Evolutionary conservation across 148 eudicot species (phyloP).

Genomic region (Chenopodium suecicum): DNA sequence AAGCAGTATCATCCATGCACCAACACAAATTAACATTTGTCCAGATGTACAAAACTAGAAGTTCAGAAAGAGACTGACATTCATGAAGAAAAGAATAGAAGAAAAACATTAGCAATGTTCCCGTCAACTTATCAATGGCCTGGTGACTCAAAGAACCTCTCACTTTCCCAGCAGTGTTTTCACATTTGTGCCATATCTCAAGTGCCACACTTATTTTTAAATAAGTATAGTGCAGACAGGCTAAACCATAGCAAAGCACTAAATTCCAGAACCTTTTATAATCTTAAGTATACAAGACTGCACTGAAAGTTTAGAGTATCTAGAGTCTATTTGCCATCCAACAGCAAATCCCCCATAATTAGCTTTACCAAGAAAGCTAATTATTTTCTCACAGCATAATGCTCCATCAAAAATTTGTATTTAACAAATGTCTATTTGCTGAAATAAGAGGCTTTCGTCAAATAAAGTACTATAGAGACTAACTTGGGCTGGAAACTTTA

Average conservation of each 20-base stretch:
- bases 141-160: not conserved
- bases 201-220: not conserved
- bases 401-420: not conserved
- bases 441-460: not conserved
- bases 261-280: slow-evolving; percentile 1
- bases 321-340: not conserved
- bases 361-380: not conserved
- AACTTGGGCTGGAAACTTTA: too few species aligned
- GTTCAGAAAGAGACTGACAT: too few species aligned
- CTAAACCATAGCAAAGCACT: not conserved
- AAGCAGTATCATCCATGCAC: not conserved
- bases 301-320: not conserved
- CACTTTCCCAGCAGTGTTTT: too few species aligned
- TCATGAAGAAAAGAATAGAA: not conserved
- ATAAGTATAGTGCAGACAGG: not conserved
- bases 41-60: not conserved
- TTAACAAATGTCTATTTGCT: not conserved
- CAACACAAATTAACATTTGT: not conserved
- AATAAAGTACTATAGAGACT: not conserved
- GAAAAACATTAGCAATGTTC: too few species aligned
- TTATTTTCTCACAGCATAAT: not conserved
- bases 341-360: not conserved
- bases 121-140: not conserved
- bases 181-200: too few species aligned
- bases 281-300: not conserved